A percentile compares a stretch with the other conserved stretches of the same genome.
phyloP scores from a whole-genome alignment of 164 flowering plant genomes.

The Sedum album region DNA sequence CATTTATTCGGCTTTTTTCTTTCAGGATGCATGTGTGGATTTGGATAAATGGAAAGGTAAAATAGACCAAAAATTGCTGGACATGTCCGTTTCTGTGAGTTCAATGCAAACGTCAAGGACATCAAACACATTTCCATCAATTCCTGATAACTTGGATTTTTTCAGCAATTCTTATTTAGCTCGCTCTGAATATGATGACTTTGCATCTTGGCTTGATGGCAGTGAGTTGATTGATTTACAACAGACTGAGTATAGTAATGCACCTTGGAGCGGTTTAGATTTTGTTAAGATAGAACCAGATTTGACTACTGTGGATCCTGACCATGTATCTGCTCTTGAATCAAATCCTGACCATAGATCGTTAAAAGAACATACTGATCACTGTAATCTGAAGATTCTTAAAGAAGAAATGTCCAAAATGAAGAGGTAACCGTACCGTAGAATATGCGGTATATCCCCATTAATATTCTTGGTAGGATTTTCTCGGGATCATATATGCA shows the following conservation, averaged over 20 bases:
- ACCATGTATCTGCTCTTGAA: neutral
- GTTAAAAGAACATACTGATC: neutral
- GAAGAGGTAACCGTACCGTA: neutral
- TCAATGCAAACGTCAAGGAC: neutral
- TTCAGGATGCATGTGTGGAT: neutral
- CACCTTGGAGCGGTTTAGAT: neutral
- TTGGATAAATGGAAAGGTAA: neutral
- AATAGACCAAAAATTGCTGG: neutral
- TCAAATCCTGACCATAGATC: neutral
- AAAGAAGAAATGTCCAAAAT: neutral
- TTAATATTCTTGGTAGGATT: neutral
- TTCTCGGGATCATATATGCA: neutral
- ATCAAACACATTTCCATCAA: neutral
- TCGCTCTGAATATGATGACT: neutral
- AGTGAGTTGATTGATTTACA: neutral
- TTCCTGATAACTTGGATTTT: neutral
- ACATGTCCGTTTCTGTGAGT: neutral
- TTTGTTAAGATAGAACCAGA: neutral
- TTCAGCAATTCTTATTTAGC: neutral
- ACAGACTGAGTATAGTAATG: neutral
- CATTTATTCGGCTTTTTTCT: neutral
- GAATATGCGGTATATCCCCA: neutral
- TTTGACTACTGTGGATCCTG: neutral
- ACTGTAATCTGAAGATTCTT: neutral
- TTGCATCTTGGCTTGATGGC: neutral